A percentile compares a stretch with the other conserved stretches of the same genome.
These are phyloP conservation scores for Sugiyamaella xylanicola DNA, from an alignment of 1,139 yeast genomes.

Conservation along the genomic window DNA sequence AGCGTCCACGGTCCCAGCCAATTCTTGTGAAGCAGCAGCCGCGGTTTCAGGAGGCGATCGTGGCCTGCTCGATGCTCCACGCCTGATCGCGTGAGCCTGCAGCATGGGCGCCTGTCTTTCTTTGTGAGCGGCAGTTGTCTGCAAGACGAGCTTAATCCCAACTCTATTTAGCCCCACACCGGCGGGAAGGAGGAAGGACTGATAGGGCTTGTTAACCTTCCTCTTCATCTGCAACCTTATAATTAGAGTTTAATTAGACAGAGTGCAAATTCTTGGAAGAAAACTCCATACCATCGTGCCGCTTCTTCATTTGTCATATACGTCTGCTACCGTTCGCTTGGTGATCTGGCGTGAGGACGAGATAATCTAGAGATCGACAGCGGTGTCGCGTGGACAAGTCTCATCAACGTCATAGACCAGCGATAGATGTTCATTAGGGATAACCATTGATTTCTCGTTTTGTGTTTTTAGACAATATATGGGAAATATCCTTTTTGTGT, in stretches of 20 bases:
- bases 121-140: neutral
- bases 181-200: neutral
- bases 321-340: no score
- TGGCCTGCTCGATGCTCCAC: no score
- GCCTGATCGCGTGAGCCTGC: neutral
- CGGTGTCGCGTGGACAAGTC: slow-evolving; percentile 11
- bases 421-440: no score
- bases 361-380: neutral
- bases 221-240: neutral
- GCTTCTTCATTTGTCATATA: no score
- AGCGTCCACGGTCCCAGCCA: no score
- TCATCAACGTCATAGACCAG: no score
- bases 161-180: slow-evolving; percentile 5
- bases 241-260: neutral
- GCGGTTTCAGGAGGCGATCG: no score
- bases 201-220: neutral
- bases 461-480: no score
- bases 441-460: no score
- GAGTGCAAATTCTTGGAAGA: neutral
- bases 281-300: neutral
- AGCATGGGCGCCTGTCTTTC: no score
- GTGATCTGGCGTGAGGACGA: neutral
- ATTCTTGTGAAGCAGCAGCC: no score
- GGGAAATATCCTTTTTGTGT: no score
- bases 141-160: slow-evolving; percentile 11